Evolutionary conservation across 257 asterid species (phyloP).

Genomic region (Cruciata laevipes): DNA sequence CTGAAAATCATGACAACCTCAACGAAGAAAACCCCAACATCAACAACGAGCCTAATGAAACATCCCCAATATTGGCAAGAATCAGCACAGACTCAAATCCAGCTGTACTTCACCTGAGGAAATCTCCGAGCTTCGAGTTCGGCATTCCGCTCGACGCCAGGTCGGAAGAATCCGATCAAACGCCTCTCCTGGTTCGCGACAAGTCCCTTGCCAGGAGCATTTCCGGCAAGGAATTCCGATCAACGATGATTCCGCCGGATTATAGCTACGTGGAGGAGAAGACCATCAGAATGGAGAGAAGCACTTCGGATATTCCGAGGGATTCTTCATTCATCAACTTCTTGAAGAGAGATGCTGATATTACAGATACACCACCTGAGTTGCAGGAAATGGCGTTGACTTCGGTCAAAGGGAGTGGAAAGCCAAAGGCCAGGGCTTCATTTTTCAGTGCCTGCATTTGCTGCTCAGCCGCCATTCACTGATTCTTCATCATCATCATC

Average conservation of each 20-base stretch:
- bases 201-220: constrained; percentile 44
- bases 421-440: constrained; percentile 48
- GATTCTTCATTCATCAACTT: constrained; percentile 19
- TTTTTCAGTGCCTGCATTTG: constrained; percentile 71
- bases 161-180: constrained; percentile 58
- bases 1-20: not conserved
- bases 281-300: constrained; percentile 60
- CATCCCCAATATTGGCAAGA: constrained; percentile 2
- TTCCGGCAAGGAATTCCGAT: constrained; percentile 33
- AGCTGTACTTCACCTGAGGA: constrained; percentile 28
- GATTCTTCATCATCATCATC: not conserved
- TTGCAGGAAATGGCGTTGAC: constrained; percentile 17
- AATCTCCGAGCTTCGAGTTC: constrained; percentile 66
- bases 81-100: constrained; percentile 13
- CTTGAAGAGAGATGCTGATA: constrained; percentile 19
- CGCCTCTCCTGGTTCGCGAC: constrained; percentile 53
- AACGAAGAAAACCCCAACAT: not conserved
- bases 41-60: constrained; percentile 10
- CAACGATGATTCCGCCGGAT: constrained; percentile 20
- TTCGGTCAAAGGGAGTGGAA: constrained; percentile 27
- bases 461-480: constrained; percentile 48
- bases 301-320: constrained; percentile 38
- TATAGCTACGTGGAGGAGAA: constrained; percentile 41
- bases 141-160: constrained; percentile 35
- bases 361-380: constrained; percentile 20